A percentile compares a stretch with the other conserved stretches of the same genome.
Evolutionary conservation across 208 protist species (phyloP).

Genomic region (Leptomonas seymouri): DNA sequence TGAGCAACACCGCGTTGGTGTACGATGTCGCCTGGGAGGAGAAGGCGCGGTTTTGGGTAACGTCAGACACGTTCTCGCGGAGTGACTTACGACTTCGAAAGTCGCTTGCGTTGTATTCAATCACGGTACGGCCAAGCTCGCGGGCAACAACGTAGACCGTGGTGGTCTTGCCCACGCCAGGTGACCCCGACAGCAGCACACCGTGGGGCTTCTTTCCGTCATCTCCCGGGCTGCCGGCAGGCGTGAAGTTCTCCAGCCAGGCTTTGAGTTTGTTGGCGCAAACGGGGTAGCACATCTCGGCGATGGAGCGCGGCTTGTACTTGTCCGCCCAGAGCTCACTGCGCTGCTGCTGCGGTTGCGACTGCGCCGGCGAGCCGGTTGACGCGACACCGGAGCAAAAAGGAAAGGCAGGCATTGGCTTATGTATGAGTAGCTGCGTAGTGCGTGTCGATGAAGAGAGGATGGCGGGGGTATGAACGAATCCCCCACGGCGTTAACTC

Average conservation of each 20-base stretch:
- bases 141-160: conserved; percentile 92
- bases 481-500: too few relatives aligned
- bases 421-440: too few relatives aligned
- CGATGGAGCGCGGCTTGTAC: conserved; percentile 92
- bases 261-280: conserved; percentile 83
- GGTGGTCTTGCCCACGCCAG: conserved; percentile 99
- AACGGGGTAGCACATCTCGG: conserved; percentile 94
- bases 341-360: conserved; percentile 7
- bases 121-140: conserved; percentile 90
- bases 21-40: conserved; percentile 51
- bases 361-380: neutral
- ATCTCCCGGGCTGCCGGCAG: conserved; percentile 34
- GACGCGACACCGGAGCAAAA: neutral
- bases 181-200: conserved; percentile 95
- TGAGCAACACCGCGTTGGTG: conserved; percentile 92
- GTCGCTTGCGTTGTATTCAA: conserved; percentile 99
- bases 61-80: conserved; percentile 69
- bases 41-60: conserved; percentile 87
- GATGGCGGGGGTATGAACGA: too few relatives aligned
- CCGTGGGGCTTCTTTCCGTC: conserved; percentile 69
- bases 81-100: conserved; percentile 95
- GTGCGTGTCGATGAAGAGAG: too few relatives aligned
- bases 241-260: conserved; percentile 94
- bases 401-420: conserved; percentile 1
- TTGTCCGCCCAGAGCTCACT: conserved; percentile 97